A percentile compares a stretch with the other conserved stretches of the same genome.
Conservation (phyloP, 495 filamentous ascomycete species). For the Penicillium canariense region DNA sequence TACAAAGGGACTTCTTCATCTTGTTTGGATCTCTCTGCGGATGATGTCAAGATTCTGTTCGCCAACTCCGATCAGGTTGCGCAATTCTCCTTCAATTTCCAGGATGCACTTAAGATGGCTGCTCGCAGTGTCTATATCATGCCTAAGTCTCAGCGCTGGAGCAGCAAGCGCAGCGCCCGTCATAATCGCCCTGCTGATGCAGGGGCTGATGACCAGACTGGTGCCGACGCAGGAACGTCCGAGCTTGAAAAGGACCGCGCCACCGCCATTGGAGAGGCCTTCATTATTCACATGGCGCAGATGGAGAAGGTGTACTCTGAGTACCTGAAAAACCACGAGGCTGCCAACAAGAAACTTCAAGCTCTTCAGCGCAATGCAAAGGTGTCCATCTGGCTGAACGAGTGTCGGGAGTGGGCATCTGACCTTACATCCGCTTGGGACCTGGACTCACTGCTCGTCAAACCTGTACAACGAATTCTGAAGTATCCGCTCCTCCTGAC, state of each 20-base stretch:
- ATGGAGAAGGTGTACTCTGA: conserved; percentile 86
- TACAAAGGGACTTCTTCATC: conserved; percentile 93
- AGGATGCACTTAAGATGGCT: conserved; percentile 73
- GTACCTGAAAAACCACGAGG: conserved; percentile 83
- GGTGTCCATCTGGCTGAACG: conserved; percentile 85
- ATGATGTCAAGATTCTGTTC: conserved; percentile 86
- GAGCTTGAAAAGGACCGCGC: conserved; percentile 71
- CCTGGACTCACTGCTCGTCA: conserved; percentile 88
- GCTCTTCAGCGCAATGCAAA: conserved; percentile 68
- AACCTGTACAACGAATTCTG: conserved; percentile 87
- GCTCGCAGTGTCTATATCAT: conserved; percentile 70
- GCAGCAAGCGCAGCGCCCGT: conserved; percentile 50
- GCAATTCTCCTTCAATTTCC: conserved; percentile 73
- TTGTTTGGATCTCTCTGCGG: conserved; percentile 70
- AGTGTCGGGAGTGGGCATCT: conserved; percentile 82
- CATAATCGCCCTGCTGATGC: conserved; percentile 31
- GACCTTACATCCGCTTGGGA: conserved; percentile 93
- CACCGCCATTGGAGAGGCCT: conserved; percentile 77
- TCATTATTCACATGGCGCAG: conserved; percentile 64
- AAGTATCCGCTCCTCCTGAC: conserved; percentile 87
- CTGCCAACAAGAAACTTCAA: conserved; percentile 74
- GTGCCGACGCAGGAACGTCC: conserved; percentile 39
- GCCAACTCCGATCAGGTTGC: conserved; percentile 86
- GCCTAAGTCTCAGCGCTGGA: conserved; percentile 56
- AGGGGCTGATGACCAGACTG: conserved; percentile 16